Base-by-base conservation (phyloP, 129 eudicot species). In the Tagetes patula region DNA sequence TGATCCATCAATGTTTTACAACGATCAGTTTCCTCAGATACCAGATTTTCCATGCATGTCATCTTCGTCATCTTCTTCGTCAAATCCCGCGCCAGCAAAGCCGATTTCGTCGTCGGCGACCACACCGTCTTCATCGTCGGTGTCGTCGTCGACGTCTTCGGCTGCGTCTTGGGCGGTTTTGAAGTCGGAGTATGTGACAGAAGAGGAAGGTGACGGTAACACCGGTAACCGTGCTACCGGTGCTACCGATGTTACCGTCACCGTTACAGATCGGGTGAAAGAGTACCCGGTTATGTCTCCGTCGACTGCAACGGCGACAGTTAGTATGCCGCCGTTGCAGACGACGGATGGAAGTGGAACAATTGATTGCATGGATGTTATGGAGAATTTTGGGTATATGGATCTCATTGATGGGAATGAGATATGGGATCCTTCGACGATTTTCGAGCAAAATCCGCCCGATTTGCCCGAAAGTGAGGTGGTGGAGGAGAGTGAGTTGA, bases 1-100 rank as follows among this genome's bases (percentile, higher is more conserved):
- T 53, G 91, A 87, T 66, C 60, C 87, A 13, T 85, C 96, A 0
- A 77, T 90, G 60, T 94, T 90, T 70, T 80, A 77, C 75, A 76
- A 75, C 8, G 96, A 90, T 38, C 81, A 75, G 73, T 94, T 94
- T 48, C 96, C 97, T 0, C 74, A 81, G 0, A 82, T 90, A 3
- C 96, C 89, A 0, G 97, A 87, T 74, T 94, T 94, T 70, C 91
- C 97, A 41, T 90, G 97, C 96, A 87, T 87, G 96, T 90, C 97
- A 0, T 90, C 98, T 0, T 81, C 97, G 0, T 90, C 97, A 0
- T 94, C 99, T 0, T 82, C 99, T 0, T 88, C 99, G 0, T 82
- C 96, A 1, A 70, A 80, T 69, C 89, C 95, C 0, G 84, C 84
- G 0, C 73, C 82, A 0, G 41, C 78, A 1, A 86, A 85, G 79